Evolutionary conservation across 345 rosid species (phyloP).

Genomic region (Pugionium cornutum): DNA sequence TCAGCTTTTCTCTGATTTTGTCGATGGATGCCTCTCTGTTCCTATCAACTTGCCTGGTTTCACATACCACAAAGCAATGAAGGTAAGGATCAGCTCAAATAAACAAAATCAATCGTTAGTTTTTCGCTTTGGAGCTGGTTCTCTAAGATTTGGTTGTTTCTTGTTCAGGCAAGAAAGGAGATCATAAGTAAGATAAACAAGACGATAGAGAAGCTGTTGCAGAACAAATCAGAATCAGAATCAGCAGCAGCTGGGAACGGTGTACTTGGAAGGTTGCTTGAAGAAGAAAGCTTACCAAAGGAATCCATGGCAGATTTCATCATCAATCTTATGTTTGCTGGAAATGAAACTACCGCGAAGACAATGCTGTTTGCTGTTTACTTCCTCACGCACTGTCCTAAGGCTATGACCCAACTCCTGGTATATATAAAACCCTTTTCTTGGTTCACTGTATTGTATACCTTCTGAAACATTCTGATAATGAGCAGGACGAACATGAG

Average conservation of each 20-base stretch:
- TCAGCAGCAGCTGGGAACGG: constrained; percentile 45
- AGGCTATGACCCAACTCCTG: constrained; percentile 59
- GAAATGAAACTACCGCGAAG: constrained; percentile 86
- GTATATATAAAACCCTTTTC: constrained; percentile 36
- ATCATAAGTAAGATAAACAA: constrained; percentile 65
- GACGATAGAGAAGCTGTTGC: constrained; percentile 44
- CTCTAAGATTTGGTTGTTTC: background rate
- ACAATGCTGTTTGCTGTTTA: constrained; percentile 81
- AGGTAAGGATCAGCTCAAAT: constrained; percentile 40
- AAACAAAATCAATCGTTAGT: background rate
- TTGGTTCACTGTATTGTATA: constrained; percentile 6
- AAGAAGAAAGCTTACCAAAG: constrained; percentile 68
- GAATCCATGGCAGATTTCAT: constrained; percentile 74
- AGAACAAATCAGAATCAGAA: constrained; percentile 28
- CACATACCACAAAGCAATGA: constrained; percentile 75
- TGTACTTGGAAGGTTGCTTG: constrained; percentile 64
- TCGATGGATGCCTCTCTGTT: constrained; percentile 85
- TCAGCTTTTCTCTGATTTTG: constrained; percentile 71
- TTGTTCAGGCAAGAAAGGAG: constrained; percentile 62
- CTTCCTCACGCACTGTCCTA: constrained; percentile 71
- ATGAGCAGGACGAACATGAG: constrained; percentile 73
- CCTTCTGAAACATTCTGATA: constrained; percentile 4
- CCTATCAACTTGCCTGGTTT: constrained; percentile 78
- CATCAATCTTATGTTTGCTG: constrained; percentile 83
- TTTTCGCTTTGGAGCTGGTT: background rate